A percentile compares a stretch with the other conserved stretches of the same genome.
Conservation (phyloP, 176 grass and related monocot species). For the Carex myosuroides region DNA sequence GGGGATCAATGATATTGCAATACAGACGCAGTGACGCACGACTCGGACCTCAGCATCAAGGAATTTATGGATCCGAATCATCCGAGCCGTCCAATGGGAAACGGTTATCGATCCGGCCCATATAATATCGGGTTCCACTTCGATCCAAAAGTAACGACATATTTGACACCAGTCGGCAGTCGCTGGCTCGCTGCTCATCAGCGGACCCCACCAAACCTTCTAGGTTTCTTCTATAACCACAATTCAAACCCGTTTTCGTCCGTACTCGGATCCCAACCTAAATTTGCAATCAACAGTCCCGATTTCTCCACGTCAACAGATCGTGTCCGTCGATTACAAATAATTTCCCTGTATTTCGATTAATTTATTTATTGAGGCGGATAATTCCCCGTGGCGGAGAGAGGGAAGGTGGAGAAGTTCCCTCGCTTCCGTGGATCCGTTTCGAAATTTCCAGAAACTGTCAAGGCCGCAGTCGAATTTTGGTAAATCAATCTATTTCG, state of each 20-base stretch:
- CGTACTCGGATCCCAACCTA: neutral
- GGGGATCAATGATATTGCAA: too few relatives aligned
- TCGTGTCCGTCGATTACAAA: neutral
- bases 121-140: neutral
- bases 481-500: neutral
- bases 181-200: neutral
- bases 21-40: neutral
- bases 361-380: slow-evolving; percentile 8
- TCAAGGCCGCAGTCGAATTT: neutral
- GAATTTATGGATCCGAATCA: neutral
- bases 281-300: neutral
- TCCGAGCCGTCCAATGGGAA: neutral
- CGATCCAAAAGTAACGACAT: neutral
- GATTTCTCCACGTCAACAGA: neutral
- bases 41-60: neutral
- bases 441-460: neutral
- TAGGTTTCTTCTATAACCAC: neutral
- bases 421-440: slow-evolving; percentile 2
- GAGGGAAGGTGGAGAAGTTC: neutral
- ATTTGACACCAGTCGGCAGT: neutral
- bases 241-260: neutral
- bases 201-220: neutral
- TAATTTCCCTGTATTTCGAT: neutral
- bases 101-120: neutral
- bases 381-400: neutral